Base-by-base conservation (phyloP, 441 rosid species). In the Gossypium armourianum region DNA sequence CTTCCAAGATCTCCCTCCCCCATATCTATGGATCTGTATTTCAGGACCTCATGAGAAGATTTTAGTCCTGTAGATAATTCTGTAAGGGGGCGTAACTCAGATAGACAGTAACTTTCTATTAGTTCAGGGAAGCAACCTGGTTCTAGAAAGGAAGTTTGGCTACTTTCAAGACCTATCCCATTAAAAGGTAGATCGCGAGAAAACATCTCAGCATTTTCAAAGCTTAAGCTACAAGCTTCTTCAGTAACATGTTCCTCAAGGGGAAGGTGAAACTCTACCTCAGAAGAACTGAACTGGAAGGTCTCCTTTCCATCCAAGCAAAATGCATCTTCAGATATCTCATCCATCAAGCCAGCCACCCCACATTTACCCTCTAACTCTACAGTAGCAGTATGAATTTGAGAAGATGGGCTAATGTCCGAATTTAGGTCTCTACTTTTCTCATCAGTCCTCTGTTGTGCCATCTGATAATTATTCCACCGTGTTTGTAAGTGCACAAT, bases 261-360 rank as follows among this genome's bases (percentile, higher is more conserved):
- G 57, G 82, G 78, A 72, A 70, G 72, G 69, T 47, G 55, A 75
- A 72, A 69, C 66, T 78, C 81, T 43, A 82, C 74, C 74, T 78
- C 89, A 74, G 75, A 56, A 72, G 80, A 81, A 82, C 78, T 78
- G 71, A 71, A 50, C 61, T 75, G 86, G 76, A 69, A 72, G 53
- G 78, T 77, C 68, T 72, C 78, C 79, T 68, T 80, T 63, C 78
- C 83, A 79, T 79, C 84, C 77, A 86, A 82, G 29, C 28, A 78
- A 83, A 91, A 92, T 17, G 90, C 94, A 82, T 86, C 90, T 80
- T 92, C 96, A 71, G 84, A 70, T 79, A 88, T 90, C 84, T 91
- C 90, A 82, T 85, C 85, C 92, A 91, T 87, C 86, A 93, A 82
- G 52, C 94, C 91, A 75, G 40, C 73, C 71, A 70, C 56, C 70